These are phyloP conservation scores for Solanum tarijense DNA, from an alignment of 257 asterid species.

Conservation along the genomic window DNA sequence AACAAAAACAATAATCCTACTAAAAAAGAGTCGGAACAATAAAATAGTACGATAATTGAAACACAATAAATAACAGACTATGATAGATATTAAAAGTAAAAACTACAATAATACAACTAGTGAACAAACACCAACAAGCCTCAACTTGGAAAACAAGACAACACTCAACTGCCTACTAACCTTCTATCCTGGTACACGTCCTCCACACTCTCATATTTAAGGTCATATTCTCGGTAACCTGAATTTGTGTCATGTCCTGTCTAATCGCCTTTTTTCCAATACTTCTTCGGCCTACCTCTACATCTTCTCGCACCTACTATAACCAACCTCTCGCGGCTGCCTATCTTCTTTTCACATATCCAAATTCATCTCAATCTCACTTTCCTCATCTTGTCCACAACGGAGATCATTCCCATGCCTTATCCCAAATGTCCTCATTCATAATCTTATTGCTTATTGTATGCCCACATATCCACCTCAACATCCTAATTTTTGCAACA, in stretches of 20 bases:
- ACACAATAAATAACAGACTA: no score
- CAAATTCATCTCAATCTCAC: neutral
- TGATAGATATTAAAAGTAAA: no score
- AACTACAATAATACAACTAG: neutral
- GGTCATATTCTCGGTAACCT: no score
- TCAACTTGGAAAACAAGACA: neutral
- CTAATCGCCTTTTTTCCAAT: no score
- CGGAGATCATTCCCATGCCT: neutral
- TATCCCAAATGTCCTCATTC: neutral
- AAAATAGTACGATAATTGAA: no score
- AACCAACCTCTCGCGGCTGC: neutral
- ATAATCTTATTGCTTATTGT: neutral
- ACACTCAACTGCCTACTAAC: neutral
- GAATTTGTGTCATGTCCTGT: neutral
- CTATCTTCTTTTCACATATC: neutral
- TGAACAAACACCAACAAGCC: neutral
- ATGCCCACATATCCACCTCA: neutral
- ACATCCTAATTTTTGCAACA: no score
- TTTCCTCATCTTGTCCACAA: neutral
- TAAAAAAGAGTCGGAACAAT: no score
- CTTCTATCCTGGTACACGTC: neutral
- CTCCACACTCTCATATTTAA: neutral
- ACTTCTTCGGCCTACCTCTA: neutral
- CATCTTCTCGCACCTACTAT: neutral
- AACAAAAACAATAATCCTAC: neutral